Evolutionary conservation across 495 filamentous ascomycete species (phyloP).

Genomic region (Elaphomyces granulatus): DNA sequence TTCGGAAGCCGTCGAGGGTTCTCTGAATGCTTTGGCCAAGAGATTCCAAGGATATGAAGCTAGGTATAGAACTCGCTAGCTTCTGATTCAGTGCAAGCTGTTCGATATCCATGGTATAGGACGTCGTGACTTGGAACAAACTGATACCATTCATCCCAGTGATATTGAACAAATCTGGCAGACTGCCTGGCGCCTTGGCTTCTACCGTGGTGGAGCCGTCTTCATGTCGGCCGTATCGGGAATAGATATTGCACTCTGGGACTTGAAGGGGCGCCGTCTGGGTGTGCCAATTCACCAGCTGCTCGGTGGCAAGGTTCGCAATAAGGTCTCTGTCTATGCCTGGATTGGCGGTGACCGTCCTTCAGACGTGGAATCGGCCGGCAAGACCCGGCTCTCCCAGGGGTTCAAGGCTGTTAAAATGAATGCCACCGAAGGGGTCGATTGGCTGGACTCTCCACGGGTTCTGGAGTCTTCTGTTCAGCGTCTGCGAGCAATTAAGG

Average conservation of each 20-base stretch:
- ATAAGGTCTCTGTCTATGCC: conserved; percentile 65
- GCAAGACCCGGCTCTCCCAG: conserved; percentile 48
- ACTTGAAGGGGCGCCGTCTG: conserved; percentile 48
- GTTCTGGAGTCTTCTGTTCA: conserved; percentile 51
- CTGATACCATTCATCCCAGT: conserved; percentile 22
- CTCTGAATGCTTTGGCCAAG: conserved; percentile 49
- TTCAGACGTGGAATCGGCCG: conserved; percentile 49
- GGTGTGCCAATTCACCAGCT: conserved; percentile 60
- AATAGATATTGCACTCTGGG: conserved; percentile 75
- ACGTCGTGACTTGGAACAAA: neutral
- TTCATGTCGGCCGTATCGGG: conserved; percentile 70
- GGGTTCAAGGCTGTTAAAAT: conserved; percentile 66
- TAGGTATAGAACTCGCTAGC: too few species aligned
- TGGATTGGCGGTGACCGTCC: conserved; percentile 83
- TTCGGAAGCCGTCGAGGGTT: conserved; percentile 60
- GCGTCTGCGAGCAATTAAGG: conserved; percentile 53
- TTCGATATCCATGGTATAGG: too few species aligned
- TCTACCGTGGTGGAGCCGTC: conserved; percentile 73
- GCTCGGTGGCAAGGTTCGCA: conserved; percentile 60
- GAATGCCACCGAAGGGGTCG: conserved; percentile 68
- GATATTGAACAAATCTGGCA: conserved; percentile 80
- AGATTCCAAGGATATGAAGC: conserved; percentile 56
- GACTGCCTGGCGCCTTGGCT: conserved; percentile 49
- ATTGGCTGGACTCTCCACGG: conserved; percentile 62
- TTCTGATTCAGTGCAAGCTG: too few species aligned